Evolutionary conservation across 257 asterid species (phyloP).

Genomic region (Solanum pinnatisectum): DNA sequence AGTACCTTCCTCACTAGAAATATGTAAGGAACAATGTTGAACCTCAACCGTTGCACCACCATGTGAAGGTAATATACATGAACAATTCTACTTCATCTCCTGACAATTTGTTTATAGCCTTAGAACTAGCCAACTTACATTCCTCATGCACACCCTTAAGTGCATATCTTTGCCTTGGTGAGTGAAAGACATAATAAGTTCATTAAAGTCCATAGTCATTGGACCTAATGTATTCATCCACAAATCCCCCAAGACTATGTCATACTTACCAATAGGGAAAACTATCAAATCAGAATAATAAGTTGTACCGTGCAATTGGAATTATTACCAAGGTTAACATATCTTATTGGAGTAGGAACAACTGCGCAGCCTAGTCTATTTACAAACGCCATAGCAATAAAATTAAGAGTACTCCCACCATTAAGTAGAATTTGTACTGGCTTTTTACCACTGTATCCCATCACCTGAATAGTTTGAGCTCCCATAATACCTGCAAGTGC

Average conservation of each 20-base stretch:
- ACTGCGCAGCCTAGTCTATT: not conserved
- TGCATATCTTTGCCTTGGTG: not conserved
- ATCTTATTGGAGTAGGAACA: not conserved
- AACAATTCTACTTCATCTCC: not conserved
- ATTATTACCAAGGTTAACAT: not conserved
- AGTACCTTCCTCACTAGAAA: not conserved
- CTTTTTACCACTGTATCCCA: not conserved
- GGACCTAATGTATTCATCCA: not conserved
- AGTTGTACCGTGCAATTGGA: not conserved
- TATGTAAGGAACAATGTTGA: not conserved
- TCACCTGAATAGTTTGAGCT: not conserved
- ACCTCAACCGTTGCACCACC: not conserved
- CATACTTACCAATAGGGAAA: not conserved
- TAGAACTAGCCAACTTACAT: not conserved
- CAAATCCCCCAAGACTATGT: not conserved
- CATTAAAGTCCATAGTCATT: not conserved
- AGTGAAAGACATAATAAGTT: not conserved
- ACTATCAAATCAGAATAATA: not conserved
- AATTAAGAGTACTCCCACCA: not conserved
- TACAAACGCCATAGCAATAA: not conserved
- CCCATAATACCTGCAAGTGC: not conserved
- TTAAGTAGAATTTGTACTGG: not conserved
- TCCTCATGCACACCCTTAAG: not conserved
- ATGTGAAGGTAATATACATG: not conserved
- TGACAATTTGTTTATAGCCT: not conserved